Conservation (phyloP, 2,329 filamentous ascomycete genomes). For the Macroventuria anomochaeta region DNA sequence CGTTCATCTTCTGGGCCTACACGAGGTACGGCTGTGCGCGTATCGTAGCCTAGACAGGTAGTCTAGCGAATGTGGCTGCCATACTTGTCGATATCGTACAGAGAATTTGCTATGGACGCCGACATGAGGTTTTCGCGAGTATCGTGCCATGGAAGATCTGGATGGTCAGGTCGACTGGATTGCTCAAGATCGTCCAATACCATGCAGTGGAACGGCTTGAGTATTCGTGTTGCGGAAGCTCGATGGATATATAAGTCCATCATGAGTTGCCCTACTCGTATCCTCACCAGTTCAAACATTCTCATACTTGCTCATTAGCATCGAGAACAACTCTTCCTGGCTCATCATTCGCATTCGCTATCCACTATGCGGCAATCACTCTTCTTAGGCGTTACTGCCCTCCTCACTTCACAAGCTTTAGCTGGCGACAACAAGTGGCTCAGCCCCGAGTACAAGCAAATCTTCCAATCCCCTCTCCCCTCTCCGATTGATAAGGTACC, state of each 20-base stretch:
- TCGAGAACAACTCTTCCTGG: neutral
- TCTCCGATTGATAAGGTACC: constrained; percentile 53
- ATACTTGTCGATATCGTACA: constrained; percentile 8
- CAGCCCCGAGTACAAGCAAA: constrained; percentile 46
- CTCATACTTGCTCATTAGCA: constrained; percentile 16
- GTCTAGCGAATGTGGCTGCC: constrained; percentile 18
- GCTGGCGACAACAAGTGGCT: constrained; percentile 35
- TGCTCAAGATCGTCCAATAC: constrained; percentile 7
- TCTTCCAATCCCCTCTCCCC: constrained; percentile 53
- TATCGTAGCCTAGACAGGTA: constrained; percentile 3
- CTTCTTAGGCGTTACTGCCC: constrained; percentile 21
- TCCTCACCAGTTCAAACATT: constrained; percentile 15
- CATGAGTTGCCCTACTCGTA: neutral
- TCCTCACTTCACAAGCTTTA: constrained; percentile 22
- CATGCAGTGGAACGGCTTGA: neutral
- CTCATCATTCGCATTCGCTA: constrained; percentile 4
- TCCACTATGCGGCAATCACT: constrained; percentile 24
- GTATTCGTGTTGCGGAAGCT: neutral
- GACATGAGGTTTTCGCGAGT: constrained; percentile 4
- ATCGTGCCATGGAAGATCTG: constrained; percentile 5
- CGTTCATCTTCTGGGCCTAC: neutral
- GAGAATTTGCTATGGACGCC: neutral
- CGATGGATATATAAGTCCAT: constrained; percentile 17
- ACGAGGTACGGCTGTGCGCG: constrained; percentile 3
- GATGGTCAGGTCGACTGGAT: constrained; percentile 6